Conservation (phyloP, 768 basidiomycete species). For the Termitomyces sp. region DNA sequence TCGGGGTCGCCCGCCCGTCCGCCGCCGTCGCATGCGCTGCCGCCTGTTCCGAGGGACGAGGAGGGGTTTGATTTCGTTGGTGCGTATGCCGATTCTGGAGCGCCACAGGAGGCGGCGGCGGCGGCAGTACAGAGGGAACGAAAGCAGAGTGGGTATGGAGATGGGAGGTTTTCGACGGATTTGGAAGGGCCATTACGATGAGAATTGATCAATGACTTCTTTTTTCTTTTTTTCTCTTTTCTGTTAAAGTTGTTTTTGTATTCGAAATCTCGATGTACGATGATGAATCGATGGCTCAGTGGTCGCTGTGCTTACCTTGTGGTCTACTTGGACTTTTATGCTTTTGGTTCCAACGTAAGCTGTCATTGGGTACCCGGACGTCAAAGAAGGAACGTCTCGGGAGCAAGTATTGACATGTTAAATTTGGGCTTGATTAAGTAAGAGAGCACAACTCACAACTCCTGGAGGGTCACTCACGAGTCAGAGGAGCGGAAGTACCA, state of each 20-base stretch:
- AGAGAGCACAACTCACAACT: too few species aligned
- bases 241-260: background rate
- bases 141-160: constrained; percentile 24
- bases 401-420: background rate
- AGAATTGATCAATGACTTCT: background rate
- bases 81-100: constrained; percentile 37
- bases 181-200: constrained; percentile 22
- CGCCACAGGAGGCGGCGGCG: background rate
- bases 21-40: constrained; percentile 8
- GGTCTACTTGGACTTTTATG: too few species aligned
- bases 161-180: constrained; percentile 42
- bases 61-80: constrained; percentile 57
- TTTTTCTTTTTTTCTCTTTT: background rate
- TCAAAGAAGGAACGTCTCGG: background rate
- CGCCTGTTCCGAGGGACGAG: constrained; percentile 20
- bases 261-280: background rate
- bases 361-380: too few species aligned
- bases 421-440: background rate
- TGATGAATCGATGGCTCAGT: background rate
- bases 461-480: background rate
- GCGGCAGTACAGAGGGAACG: background rate
- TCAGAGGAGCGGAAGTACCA: background rate
- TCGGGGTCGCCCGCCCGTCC: constrained; percentile 12
- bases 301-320: background rate
- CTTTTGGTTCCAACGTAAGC: background rate